Base-by-base conservation (phyloP, 495 filamentous ascomycete species). In the Niebla homalea region DNA sequence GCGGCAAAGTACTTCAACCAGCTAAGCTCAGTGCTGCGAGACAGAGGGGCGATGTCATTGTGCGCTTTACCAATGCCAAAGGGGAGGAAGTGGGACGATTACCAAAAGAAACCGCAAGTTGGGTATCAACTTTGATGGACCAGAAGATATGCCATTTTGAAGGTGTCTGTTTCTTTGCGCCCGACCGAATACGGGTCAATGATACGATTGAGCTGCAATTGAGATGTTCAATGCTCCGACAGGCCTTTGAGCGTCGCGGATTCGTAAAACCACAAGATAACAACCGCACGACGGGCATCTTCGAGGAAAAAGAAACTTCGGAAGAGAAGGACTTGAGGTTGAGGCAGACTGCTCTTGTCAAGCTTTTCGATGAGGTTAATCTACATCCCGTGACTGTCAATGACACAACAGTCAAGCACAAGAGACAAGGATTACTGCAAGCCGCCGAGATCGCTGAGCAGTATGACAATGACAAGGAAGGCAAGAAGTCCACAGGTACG, bases 151-250 rank as follows among this genome's bases (percentile, higher is more conserved):
- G 89, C 66, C 76, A 68, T 12, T 90, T 98, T 55, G 87, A 92
- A 58, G 93, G 85, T 0, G 75, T 74, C 32, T 94, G 87, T 57
- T 87, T 98, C n/a, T 95, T 81, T 63, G 85, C 83, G 0, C 88
- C 89, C 3, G 93, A 97, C 52, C 71, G 74, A 50, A 55, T 96
- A 8, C 76, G 87, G 42, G 88, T 88, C 39, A 94, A 94, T 61
- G 92, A 98, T 61, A 97, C 89, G 0, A 76, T 97, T 37, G 89
- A 89, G 59, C 60, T 98, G 16, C 92, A 97, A 59, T 64, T 98
- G 37, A 73, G 78, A 48, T 90, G 86, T 59, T 94, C 78, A 35
- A 53, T 97, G 39, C 73, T 89, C 23, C 76, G 67, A 49, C 76
- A 75, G 32, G 80, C 86, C 0, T 97, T 98, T 62, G 75, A 79